These are phyloP conservation scores for Coniochaeta prunicola DNA, from an alignment of 2,329 filamentous ascomycete species.

Conservation along the genomic window DNA sequence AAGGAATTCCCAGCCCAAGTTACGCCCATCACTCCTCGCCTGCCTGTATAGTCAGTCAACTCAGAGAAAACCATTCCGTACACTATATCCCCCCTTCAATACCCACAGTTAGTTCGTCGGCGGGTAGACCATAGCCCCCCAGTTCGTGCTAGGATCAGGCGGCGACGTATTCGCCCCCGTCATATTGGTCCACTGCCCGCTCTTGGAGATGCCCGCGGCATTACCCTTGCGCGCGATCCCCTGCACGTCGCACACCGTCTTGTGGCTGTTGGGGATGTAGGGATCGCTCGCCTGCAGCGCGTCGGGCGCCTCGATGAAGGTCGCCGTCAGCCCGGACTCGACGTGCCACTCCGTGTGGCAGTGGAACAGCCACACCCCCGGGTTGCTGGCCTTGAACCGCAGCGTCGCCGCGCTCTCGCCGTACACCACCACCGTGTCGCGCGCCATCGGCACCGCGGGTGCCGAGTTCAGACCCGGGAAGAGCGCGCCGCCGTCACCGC, in stretches of 20 bases:
- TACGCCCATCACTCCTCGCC: neutral
- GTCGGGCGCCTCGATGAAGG: constrained; percentile 52
- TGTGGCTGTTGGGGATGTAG: constrained; percentile 10
- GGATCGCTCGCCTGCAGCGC: constrained; percentile 2
- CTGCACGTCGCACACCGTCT: constrained; percentile 23
- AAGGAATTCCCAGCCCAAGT: neutral
- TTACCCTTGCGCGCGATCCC: constrained; percentile 44
- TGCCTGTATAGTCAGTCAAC: neutral
- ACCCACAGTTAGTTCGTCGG: neutral
- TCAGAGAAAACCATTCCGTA: neutral
- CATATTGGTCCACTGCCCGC: neutral
- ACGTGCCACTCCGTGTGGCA: constrained; percentile 77
- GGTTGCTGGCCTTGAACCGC: constrained; percentile 58
- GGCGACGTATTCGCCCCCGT: neutral
- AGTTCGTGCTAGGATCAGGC: neutral
- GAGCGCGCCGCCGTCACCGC: constrained; percentile 48
- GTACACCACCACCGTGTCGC: constrained; percentile 60
- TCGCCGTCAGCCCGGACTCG: constrained; percentile 53
- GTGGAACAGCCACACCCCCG: constrained; percentile 61
- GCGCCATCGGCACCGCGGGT: constrained; percentile 49
- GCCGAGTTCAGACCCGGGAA: constrained; percentile 30
- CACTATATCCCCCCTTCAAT: neutral
- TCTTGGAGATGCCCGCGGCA: constrained; percentile 48
- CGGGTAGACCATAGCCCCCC: neutral
- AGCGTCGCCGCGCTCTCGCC: constrained; percentile 61